Conservation (phyloP, 2,329 filamentous ascomycete genomes). For the Gaeumannomyces tritici region DNA sequence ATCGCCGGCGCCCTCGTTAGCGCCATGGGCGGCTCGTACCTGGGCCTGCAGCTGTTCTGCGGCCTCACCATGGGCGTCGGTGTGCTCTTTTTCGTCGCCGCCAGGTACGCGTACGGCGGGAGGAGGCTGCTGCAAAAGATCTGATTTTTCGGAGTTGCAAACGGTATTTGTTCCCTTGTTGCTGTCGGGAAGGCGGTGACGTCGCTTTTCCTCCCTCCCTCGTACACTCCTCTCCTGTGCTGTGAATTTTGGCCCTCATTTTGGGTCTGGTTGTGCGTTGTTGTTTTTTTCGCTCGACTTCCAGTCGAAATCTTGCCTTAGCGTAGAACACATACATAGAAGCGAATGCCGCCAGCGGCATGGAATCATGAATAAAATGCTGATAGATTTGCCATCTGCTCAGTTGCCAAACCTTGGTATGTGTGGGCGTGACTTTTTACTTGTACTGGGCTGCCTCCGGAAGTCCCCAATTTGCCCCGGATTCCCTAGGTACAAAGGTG, state of each 20-base stretch:
- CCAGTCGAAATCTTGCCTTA: too few species aligned
- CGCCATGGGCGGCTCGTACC: slow-evolving; percentile 31
- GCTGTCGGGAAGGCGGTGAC: neutral
- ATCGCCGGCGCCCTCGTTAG: slow-evolving; percentile 43
- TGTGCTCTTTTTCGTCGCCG: slow-evolving; percentile 14
- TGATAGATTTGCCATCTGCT: too few species aligned
- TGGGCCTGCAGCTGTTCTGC: slow-evolving; percentile 45
- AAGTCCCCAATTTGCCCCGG: neutral
- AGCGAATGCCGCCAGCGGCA: too few species aligned
- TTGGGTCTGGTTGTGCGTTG: too few species aligned
- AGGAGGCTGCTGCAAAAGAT: slow-evolving; percentile 12
- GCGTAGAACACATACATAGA: too few species aligned
- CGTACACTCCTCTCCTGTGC: neutral
- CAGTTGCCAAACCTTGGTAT: too few species aligned
- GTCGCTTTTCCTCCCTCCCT: neutral
- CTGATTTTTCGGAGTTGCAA: slow-evolving; percentile 1
- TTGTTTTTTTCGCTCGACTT: too few species aligned
- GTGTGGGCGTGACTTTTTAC: neutral
- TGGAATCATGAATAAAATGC: too few species aligned
- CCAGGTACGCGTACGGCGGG: slow-evolving; percentile 17
- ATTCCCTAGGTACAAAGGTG: neutral
- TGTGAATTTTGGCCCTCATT: too few species aligned
- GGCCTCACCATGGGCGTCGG: slow-evolving; percentile 31
- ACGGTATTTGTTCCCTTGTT: neutral
- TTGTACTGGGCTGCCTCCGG: neutral